Base-by-base conservation (phyloP, 140 eudicot species). In the Flaveria floridana region DNA sequence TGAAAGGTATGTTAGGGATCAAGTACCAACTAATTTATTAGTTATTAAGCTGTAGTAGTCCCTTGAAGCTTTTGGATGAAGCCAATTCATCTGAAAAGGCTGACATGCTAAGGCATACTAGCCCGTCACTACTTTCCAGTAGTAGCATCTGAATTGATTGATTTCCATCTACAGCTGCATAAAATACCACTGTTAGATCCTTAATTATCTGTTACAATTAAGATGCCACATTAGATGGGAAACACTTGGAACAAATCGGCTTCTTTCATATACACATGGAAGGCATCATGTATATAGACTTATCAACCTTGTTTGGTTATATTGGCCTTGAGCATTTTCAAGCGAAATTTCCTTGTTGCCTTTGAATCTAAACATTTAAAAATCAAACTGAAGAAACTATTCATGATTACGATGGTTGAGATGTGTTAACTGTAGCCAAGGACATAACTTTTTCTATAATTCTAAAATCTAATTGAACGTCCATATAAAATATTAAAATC, bases 1-100 rank as follows among this genome's bases (percentile, higher is more conserved):
- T 4, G 99, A 94, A 84, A 94, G 99, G 99, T 94, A 72, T 11
- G 16, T 12, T 48, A 19, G 16, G 25, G 62, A 25, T 57, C 51
- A 52, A 11, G 8, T n/a, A n/a, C n/a, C n/a, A n/a, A n/a, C n/a
- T n/a, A n/a, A n/a, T n/a, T n/a, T n/a, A 15, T n/a, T 34, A 65
- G 8, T 34, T 8, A 12, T 4, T 63, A 6, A 61, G n/a, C n/a
- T n/a, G n/a, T n/a, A n/a, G n/a, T n/a, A n/a, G n/a, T n/a, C n/a
- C n/a, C n/a, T n/a, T n/a, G n/a, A n/a, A n/a, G n/a, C n/a, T n/a
- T 19, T 7, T 34, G 6, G 1, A 8, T 34, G 47, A 74, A 64
- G 21, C 59, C 59, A n/a, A 16, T 52, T 52, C 18, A 1, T 48
- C 55, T 44, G 11, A 44, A 44, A 44, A 44, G 13, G 50, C 50